These are phyloP conservation scores for Camellia oleifera DNA, from an alignment of 179 eudicot genomes.

Conservation along the genomic window DNA sequence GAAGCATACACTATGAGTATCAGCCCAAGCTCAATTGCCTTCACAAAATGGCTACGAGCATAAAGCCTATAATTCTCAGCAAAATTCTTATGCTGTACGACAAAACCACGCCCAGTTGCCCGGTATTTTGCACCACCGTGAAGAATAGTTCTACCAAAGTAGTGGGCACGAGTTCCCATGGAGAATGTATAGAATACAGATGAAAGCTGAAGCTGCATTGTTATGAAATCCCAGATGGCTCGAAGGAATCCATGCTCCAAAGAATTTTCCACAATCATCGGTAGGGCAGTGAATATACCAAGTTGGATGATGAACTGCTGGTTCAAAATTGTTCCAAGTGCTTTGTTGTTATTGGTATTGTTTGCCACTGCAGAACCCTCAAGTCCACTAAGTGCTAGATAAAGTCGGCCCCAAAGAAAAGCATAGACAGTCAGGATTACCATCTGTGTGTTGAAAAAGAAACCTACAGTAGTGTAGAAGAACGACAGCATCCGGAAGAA, in stretches of 20 bases:
- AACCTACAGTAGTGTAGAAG: slow-evolving; percentile 89
- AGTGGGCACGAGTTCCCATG: slow-evolving; percentile 89
- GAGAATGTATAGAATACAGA: slow-evolving; percentile 85
- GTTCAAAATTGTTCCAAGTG: slow-evolving; percentile 72
- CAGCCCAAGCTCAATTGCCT: slow-evolving; percentile 89
- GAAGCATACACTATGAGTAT: slow-evolving; percentile 77
- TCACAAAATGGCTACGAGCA: slow-evolving; percentile 85
- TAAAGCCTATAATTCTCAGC: slow-evolving; percentile 79
- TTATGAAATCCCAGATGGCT: slow-evolving; percentile 82
- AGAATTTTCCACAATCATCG: slow-evolving; percentile 85
- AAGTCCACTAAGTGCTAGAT: slow-evolving; percentile 77
- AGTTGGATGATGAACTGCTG: slow-evolving; percentile 87
- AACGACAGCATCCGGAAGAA: slow-evolving; percentile 89
- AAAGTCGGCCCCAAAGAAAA: slow-evolving; percentile 84
- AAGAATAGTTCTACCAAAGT: slow-evolving; percentile 85
- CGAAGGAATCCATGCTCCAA: slow-evolving; percentile 81
- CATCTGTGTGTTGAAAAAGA: slow-evolving; percentile 84
- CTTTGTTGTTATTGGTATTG: slow-evolving; percentile 52
- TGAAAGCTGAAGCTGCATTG: slow-evolving; percentile 88
- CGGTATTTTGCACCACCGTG: slow-evolving; percentile 96
- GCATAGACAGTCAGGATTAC: slow-evolving; percentile 78
- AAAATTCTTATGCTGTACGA: slow-evolving; percentile 85
- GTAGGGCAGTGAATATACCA: slow-evolving; percentile 84
- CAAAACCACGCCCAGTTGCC: slow-evolving; percentile 96
- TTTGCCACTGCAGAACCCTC: slow-evolving; percentile 45